Evolutionary conservation across 2,329 filamentous ascomycete species (phyloP).

Genomic region (Periglandula ipomoeae): DNA sequence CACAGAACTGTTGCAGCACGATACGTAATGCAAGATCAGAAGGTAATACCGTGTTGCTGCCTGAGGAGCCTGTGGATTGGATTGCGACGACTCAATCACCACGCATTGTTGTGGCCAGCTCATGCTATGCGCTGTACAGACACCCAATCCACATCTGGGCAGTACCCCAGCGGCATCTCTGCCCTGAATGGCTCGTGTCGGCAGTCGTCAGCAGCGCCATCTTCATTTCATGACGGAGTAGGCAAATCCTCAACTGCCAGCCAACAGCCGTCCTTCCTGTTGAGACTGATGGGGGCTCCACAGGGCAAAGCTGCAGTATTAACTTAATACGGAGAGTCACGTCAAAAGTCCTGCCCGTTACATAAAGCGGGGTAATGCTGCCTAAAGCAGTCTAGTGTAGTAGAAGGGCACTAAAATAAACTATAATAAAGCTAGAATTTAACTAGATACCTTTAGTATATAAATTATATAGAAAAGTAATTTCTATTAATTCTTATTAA

Average conservation of each 20-base stretch:
- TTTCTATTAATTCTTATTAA: too few species aligned
- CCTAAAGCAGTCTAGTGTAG: neutral
- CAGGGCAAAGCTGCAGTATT: too few species aligned
- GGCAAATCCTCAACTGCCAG: neutral
- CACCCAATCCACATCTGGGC: neutral
- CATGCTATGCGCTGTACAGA: neutral
- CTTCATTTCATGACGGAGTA: neutral
- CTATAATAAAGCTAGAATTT: too few species aligned
- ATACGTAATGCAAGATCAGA: neutral
- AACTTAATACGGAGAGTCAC: neutral
- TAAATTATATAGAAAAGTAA: too few species aligned
- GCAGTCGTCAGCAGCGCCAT: slow-evolving; percentile 4
- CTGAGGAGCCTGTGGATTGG: too few species aligned
- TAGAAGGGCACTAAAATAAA: neutral
- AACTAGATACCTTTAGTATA: too few species aligned
- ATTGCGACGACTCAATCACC: too few species aligned
- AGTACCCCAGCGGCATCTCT: neutral
- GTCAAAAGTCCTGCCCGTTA: neutral
- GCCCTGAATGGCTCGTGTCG: slow-evolving; percentile 10
- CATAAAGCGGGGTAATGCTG: neutral
- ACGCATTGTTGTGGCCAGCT: neutral
- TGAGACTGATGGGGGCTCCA: neutral
- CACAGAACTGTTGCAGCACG: neutral
- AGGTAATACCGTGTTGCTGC: neutral
- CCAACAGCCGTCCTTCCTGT: neutral